Conservation (phyloP, 176 grass and related monocot genomes). For the Carex littledalei region DNA sequence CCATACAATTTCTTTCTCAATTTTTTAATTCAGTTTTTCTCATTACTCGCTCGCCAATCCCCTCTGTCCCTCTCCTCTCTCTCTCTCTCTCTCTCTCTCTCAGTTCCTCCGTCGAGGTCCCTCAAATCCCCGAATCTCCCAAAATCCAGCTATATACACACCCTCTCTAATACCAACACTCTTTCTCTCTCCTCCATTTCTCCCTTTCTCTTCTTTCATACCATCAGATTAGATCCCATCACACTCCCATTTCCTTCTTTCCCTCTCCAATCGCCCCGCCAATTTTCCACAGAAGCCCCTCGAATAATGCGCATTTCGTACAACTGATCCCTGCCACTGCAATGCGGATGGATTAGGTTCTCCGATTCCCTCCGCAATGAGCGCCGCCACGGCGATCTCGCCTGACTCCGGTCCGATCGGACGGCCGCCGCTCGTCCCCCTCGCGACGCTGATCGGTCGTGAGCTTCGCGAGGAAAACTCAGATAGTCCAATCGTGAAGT, state of each 20-base stretch:
- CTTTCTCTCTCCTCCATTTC: conserved; percentile 5
- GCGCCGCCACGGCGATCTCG: conserved; percentile 19
- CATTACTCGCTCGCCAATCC: background rate
- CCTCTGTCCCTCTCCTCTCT: background rate
- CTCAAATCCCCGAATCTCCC: conserved; percentile 8
- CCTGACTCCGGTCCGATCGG: conserved; percentile 26
- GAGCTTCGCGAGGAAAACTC: conserved; percentile 69
- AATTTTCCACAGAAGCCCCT: background rate
- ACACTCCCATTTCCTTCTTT: conserved; percentile 31
- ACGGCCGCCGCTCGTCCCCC: conserved; percentile 33
- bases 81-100: background rate
- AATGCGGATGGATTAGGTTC: conserved; percentile 23
- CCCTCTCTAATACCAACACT: conserved; percentile 5
- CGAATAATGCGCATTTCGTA: background rate
- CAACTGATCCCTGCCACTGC: background rate
- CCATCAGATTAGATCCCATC: background rate
- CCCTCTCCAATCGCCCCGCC: conserved; percentile 22
- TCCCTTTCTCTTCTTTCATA: conserved; percentile 5
- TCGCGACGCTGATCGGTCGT: conserved; percentile 68
- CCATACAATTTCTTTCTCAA: background rate
- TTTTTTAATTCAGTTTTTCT: background rate
- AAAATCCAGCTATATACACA: conserved; percentile 19
- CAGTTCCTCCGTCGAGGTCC: background rate
- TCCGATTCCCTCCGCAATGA: conserved; percentile 8
- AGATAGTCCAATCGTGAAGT: conserved; percentile 62